Conservation (phyloP, 164 flowering plant genomes). For the Echeveria elegans region DNA sequence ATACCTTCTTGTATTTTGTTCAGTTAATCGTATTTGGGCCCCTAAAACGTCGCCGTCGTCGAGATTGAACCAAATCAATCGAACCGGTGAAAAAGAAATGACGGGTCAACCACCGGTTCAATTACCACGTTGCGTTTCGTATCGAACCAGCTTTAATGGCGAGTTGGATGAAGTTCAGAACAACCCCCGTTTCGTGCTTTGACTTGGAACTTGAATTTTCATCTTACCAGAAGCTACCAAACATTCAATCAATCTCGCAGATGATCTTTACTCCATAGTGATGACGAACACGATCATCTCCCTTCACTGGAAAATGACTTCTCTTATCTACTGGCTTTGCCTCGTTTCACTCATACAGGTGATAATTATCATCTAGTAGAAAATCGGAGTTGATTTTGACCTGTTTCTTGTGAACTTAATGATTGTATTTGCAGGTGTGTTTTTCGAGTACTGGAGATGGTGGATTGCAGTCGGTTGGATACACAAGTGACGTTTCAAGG, state of each 20-base stretch:
- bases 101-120: no score
- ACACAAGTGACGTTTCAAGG: background rate
- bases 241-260: constrained; percentile 5
- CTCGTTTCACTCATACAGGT: background rate
- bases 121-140: background rate
- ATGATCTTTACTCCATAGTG: background rate
- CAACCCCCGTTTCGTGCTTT: background rate
- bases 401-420: background rate
- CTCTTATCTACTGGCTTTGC: background rate
- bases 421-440: constrained; percentile 3
- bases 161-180: background rate
- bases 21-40: no score
- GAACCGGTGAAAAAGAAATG: no score
- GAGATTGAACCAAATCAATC: no score
- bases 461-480: background rate
- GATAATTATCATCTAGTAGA: background rate
- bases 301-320: background rate
- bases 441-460: background rate
- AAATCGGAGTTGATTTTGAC: background rate
- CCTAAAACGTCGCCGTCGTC: no score
- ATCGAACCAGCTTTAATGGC: background rate
- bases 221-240: background rate
- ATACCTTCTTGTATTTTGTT: no score
- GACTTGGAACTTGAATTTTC: background rate
- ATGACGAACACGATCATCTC: background rate